Conservation (phyloP, 2,329 filamentous ascomycete genomes). For the Cercospora citrullina region DNA sequence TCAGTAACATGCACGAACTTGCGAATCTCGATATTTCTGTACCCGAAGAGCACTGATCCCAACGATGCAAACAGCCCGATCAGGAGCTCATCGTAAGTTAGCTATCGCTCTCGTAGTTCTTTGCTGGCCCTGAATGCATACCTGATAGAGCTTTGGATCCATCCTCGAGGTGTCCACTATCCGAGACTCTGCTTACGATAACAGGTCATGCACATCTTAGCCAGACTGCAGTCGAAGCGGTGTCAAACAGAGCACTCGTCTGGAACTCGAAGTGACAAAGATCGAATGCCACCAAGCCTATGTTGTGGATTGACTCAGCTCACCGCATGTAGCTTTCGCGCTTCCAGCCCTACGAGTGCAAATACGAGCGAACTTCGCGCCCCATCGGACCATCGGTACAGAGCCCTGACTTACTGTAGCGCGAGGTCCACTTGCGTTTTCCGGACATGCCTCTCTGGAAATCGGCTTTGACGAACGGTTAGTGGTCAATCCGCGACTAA, state of each 20-base stretch:
- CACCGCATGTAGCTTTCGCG: not conserved
- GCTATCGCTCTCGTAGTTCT: not conserved
- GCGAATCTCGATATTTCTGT: not conserved
- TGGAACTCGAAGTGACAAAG: not conserved
- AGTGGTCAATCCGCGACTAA: not conserved
- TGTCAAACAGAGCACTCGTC: not conserved
- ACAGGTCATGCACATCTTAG: not conserved
- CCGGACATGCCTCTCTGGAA: not conserved
- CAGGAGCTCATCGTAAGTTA: not conserved
- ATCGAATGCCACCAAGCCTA: not conserved
- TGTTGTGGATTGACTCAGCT: not conserved
- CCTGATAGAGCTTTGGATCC: not conserved
- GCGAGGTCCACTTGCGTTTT: not conserved
- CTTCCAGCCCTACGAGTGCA: not conserved
- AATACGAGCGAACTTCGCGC: not conserved
- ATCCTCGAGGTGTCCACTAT: not conserved
- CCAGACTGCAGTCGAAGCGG: not conserved
- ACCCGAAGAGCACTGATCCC: conserved; percentile 10
- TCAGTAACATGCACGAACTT: not conserved
- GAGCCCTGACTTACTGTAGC: not conserved
- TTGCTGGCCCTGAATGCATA: not conserved
- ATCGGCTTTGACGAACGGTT: not conserved
- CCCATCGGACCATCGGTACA: not conserved
- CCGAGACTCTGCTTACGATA: not conserved
- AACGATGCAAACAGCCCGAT: conserved; percentile 8